Evolutionary conservation across 1,284 basidiomycete species (phyloP), one percentile per base, ranked within the genome.

Genomic region (Exsudoporus floridanus): DNA sequence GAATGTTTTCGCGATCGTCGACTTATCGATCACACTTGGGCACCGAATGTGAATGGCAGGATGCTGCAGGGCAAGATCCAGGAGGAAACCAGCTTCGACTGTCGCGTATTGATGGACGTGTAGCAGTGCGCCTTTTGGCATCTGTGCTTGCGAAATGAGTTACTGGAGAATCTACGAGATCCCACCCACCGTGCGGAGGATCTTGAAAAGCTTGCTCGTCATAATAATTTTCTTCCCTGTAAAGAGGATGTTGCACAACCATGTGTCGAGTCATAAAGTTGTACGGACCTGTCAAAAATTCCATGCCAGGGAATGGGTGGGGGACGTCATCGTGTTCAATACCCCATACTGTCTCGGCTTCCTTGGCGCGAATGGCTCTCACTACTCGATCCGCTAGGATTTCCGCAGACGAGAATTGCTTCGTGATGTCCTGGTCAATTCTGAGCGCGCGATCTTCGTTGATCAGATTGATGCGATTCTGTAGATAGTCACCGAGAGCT

Each of bases 121-220:
- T 7, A 88, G 70, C n/a, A 88, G 73, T 0, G 75, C 84, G 31
- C 86, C 86, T 69, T 88, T 89, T 19, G 86, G 86, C 83, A 88
- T 87, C 84, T 86, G 46, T 30, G 27, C 27, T 23, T 16, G 25
- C 6, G 13, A 50, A 37, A 40, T 30, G 14, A 18, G 3, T 47
- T 27, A 34, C 19, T 27, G 7, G 28, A 37, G 23, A 16, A 18
- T 28, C 33, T 30, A 47, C 28, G 23, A 18, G 19, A 35, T 36
- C 30, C 19, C n/a, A 13, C 40, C 46, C 46, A 78, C 84, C 74
- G 81, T 84, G 59, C 67, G 74, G 46, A 88, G 58, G 21, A 86
- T 74, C 44, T 80, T 59, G 57, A 83, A 87, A 19, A 88, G 58
- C 53, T 73, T 74, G 0, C 84, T 86, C 59, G 77, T 73, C 31